Base-by-base conservation (phyloP, 2,329 filamentous ascomycete species). In the Hypoxylon rubiginosum region DNA sequence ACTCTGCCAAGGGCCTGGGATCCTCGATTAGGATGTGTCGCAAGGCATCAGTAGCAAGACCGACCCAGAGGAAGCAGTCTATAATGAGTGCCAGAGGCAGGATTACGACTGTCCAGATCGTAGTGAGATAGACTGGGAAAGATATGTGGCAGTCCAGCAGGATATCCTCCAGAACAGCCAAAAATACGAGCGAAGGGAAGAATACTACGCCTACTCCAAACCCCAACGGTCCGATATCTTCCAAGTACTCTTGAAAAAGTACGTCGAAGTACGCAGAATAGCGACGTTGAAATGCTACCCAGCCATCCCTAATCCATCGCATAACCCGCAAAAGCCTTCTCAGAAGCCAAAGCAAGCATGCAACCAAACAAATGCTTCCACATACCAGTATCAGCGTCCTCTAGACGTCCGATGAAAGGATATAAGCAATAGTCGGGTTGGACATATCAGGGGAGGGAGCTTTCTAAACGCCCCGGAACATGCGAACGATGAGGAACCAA, bases 401-500 rank as follows among this genome's bases (percentile, higher is more conserved):
- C 58, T 58, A 51, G 39, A 61, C 30, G 24, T 24, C 50, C 11
- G 17, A 62, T 15, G 28, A 36, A 45, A 56, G 39, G 55, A 46
- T 52, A 43, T 15, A 51, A 62, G 19, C 2, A 39, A 45, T 51
- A 10, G 15, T 43, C 30, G 61, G 21, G 17, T 51, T 32, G 34
- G 3, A 54, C 1, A 26, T 34, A 36, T 39, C 21, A 17, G 36
- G 24, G 58, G n/a, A 43, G 8, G 4, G 48, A 56, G 50, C 32
- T 61, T 49, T 71, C 61, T 82, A 90, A 62, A 91, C 89, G 71
- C 89, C 89, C 69, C 93, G 88, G 79, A 97, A 95, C 88, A 97
- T 87, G 74, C 94, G 86, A 62, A 95, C 91, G 72, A 98, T 85
- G 84, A 99, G 86, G 82, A 97, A 97, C 93, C 94, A 97, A 80